phyloP scores from a whole-genome alignment of 1,139 yeast species.

The Yamadazyma taylorii region DNA sequence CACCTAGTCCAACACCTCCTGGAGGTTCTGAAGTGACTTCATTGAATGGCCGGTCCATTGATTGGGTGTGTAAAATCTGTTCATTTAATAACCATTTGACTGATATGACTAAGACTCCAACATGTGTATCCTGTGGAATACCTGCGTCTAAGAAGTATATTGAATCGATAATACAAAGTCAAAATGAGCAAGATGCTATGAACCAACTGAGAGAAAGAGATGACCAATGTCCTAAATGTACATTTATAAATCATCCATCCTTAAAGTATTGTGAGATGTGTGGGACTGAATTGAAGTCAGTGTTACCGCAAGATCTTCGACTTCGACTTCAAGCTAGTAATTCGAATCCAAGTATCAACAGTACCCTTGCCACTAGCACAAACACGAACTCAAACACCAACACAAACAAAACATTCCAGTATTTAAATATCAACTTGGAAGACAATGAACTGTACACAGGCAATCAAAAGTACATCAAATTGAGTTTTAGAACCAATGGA shows the following conservation, averaged over 20 bases:
- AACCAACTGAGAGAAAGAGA: conserved; percentile 26
- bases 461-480: conserved; percentile 43
- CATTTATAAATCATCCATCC: conserved; percentile 82
- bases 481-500: conserved; percentile 67
- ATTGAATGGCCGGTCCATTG: conserved; percentile 52
- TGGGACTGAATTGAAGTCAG: conserved; percentile 54
- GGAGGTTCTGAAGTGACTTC: conserved; percentile 79
- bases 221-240: conserved; percentile 73
- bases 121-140: conserved; percentile 81
- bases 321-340: conserved; percentile 6
- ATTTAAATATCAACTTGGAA: conserved; percentile 28
- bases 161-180: conserved; percentile 6
- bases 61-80: conserved; percentile 88
- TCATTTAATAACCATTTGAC: conserved; percentile 59
- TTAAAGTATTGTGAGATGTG: conserved; percentile 83
- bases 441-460: conserved; percentile 34
- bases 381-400: too few species aligned
- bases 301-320: conserved; percentile 17
- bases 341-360: too few species aligned
- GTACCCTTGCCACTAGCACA: too few species aligned
- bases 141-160: conserved; percentile 21
- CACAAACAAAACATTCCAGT: conserved; percentile 10
- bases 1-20: conserved; percentile 20
- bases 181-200: not conserved
- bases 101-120: conserved; percentile 43